These are phyloP conservation scores for Vaucheria bursata DNA, from an alignment of 352 stramenopile species.

Conservation along the genomic window DNA sequence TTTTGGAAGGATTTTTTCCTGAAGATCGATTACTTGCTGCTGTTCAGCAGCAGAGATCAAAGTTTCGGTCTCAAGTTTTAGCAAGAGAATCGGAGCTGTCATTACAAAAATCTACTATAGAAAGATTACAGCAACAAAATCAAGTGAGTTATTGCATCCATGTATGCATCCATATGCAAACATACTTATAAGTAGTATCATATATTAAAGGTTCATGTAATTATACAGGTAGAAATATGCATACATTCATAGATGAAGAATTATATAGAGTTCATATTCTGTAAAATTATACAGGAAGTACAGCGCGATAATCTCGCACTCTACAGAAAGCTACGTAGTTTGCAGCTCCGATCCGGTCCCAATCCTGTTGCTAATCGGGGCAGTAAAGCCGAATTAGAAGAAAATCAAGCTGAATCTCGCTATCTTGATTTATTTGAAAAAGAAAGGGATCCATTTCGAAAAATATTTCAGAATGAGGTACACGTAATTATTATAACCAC, in stretches of 20 bases:
- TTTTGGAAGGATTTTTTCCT: conserved; percentile 22
- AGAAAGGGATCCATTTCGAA: neutral
- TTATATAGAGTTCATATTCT: too few relatives aligned
- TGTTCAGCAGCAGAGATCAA: conserved; percentile 34
- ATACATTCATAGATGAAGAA: too few relatives aligned
- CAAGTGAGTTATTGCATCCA: neutral
- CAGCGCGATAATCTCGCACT: conserved; percentile 1
- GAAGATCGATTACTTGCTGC: conserved; percentile 32
- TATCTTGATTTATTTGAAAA: neutral
- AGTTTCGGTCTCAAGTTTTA: conserved; percentile 20
- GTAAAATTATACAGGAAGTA: neutral
- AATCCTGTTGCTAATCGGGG: neutral
- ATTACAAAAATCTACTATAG: neutral
- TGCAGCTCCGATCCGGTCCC: neutral
- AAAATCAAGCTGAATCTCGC: conserved; percentile 3
- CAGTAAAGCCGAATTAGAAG: neutral
- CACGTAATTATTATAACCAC: too few relatives aligned
- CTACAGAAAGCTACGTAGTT: neutral
- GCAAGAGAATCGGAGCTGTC: neutral
- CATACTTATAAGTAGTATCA: too few relatives aligned
- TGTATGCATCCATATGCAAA: too few relatives aligned
- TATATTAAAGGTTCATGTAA: too few relatives aligned
- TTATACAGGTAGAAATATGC: too few relatives aligned
- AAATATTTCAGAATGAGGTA: neutral
- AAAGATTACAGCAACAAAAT: conserved; percentile 11